Evolutionary conservation across 306 rosid species (phyloP), one percentile per base, ranked within the genome.

Genomic region (Glycine latifolia): DNA sequence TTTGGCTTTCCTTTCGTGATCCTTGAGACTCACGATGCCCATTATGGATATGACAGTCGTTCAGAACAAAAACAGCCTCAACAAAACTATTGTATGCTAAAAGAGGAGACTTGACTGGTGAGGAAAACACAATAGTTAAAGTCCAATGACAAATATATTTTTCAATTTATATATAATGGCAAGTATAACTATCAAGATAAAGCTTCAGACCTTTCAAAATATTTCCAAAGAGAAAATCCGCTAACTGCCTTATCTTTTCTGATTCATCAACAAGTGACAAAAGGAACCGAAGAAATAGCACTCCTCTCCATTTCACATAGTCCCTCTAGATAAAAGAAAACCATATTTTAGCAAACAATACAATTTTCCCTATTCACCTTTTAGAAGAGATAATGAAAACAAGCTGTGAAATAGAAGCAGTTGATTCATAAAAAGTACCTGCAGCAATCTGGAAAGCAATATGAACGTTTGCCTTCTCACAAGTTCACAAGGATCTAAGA

Each of bases 221-320:
- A 79, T 89, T 93, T 78, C 94, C 94, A 61, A 95, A 95, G 68
- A 95, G 94, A 84, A 85, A 95, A 72, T 86, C 92, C 0, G 99
- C 90, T 8, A 95, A 85, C 73, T 86, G 94, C 70, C 88, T 88
- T 78, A 93, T 91, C 90, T 90, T 95, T 79, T 91, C 99, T 67
- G 99, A 95, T 83, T 93, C 95, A 44, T 95, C 99, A 78, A 95
- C 99, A 14, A 95, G 97, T 8, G 99, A 91, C 80, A 95, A 82
- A 79, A 95, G 99, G 89, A 95, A 95, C 77, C 99, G 90, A 71
- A 93, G 91, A 88, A 95, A 95, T 61, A 95, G 86, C 81, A 95
- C 97, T 80, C 97, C 99, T 88, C 92, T 91, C 99, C 99, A 95
- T 88, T 95, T 95, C 87, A 93, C 99, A 12, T 93, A 95, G 87